Evolutionary conservation across 495 filamentous ascomycete genomes (phyloP).

Genomic region (Aspergillus conjunctus): DNA sequence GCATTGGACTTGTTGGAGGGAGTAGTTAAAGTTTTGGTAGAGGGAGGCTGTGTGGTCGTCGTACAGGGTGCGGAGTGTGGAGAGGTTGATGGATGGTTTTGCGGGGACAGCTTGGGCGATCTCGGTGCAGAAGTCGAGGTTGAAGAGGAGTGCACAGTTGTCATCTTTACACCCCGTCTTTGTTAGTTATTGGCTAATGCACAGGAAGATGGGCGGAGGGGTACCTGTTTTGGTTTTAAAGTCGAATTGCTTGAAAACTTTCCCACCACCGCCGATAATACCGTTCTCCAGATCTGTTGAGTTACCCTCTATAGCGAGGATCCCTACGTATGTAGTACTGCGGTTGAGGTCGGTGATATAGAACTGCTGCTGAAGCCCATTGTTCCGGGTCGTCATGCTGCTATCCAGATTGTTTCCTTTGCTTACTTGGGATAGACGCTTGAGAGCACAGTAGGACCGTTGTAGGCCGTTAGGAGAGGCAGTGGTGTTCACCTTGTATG

Average conservation of each 20-base stretch:
- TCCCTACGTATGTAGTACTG: constrained; percentile 67
- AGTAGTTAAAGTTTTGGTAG: constrained; percentile 78
- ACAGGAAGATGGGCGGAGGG: constrained; percentile 19
- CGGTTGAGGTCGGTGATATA: constrained; percentile 58
- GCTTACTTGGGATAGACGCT: constrained; percentile 61
- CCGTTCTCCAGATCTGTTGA: constrained; percentile 51
- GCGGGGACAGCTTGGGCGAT: constrained; percentile 88
- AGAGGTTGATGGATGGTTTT: constrained; percentile 55
- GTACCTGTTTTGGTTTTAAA: constrained; percentile 80
- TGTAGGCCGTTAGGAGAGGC: constrained; percentile 63
- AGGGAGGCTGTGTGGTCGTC: constrained; percentile 60
- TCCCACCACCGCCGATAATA: constrained; percentile 66
- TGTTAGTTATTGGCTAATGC: constrained; percentile 28
- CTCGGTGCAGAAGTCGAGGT: constrained; percentile 81
- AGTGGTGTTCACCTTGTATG: constrained; percentile 62
- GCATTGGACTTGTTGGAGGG: constrained; percentile 82
- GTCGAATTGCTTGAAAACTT: constrained; percentile 64
- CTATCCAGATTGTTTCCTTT: constrained; percentile 56
- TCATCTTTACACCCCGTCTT: constrained; percentile 51
- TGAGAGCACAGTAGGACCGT: constrained; percentile 73
- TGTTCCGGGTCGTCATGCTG: constrained; percentile 66
- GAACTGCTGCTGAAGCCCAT: constrained; percentile 68
- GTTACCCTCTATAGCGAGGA: constrained; percentile 66
- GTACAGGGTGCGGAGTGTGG: constrained; percentile 64
- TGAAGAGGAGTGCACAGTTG: constrained; percentile 83